These are phyloP conservation scores for Dalbergia cochinchinensis DNA, from an alignment of 306 rosid genomes.

Conservation along the genomic window DNA sequence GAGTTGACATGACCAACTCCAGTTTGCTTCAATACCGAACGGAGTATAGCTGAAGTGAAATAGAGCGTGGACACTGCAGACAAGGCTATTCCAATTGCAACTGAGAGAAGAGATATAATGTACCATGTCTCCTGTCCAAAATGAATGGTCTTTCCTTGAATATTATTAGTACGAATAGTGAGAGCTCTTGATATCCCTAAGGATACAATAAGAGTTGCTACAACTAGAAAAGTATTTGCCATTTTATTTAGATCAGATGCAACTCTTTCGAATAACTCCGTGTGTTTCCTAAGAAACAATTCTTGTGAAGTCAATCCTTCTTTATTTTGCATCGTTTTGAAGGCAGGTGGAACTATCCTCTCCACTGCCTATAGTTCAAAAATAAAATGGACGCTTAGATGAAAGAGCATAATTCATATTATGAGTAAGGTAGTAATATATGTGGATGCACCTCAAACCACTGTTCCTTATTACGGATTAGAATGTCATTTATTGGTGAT, in stretches of 20 bases:
- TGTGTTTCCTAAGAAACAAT: background rate
- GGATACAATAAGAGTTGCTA: slow-evolving; percentile 9
- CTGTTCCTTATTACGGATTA: background rate
- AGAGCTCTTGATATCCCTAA: slow-evolving; percentile 1
- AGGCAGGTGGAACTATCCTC: background rate
- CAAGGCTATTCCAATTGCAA: background rate
- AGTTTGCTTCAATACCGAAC: slow-evolving; percentile 11
- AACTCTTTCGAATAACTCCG: background rate
- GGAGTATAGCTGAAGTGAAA: slow-evolving; percentile 1
- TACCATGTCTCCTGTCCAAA: background rate
- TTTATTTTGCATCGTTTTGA: background rate
- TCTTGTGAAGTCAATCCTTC: background rate
- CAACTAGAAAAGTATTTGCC: slow-evolving; percentile 19
- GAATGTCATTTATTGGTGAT: background rate
- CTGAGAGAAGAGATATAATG: background rate
- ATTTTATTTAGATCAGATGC: background rate
- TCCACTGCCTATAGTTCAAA: slow-evolving; percentile 8
- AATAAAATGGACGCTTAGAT: background rate
- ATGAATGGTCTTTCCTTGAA: background rate
- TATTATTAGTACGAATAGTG: background rate
- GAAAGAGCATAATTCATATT: background rate
- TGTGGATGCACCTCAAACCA: background rate
- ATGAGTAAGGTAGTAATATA: background rate
- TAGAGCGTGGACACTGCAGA: background rate
- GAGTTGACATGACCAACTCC: background rate